These are phyloP conservation scores for Alternaria ventricosa DNA, from an alignment of 2,329 filamentous ascomycete genomes.

Conservation along the genomic window DNA sequence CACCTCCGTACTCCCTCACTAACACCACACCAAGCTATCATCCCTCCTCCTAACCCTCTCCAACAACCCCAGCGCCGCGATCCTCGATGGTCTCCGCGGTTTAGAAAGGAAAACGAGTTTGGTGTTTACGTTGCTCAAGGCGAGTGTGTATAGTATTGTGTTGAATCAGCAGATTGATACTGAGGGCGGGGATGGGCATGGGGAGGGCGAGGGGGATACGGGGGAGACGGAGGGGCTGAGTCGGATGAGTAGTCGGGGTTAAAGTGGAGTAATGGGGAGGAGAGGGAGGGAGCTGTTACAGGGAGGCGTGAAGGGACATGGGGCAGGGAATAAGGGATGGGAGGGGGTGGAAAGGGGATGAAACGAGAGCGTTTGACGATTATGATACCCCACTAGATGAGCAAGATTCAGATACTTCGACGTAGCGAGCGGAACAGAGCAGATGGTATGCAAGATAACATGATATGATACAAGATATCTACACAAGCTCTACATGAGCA, in stretches of 20 bases:
- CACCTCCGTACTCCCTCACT: background rate
- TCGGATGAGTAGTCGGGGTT: background rate
- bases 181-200: constrained; percentile 13
- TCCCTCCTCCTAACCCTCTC: constrained; percentile 72
- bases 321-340: too few species aligned
- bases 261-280: background rate
- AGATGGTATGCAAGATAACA: background rate
- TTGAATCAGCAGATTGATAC: constrained; percentile 79
- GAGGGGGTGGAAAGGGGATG: constrained; percentile 14
- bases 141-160: constrained; percentile 98
- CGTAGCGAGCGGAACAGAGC: accelerated
- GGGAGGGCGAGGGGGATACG: background rate
- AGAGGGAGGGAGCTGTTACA: background rate
- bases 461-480: constrained; percentile 7
- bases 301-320: constrained; percentile 1
- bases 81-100: constrained; percentile 83
- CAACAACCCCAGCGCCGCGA: constrained; percentile 69
- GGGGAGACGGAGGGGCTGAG: background rate
- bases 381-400: constrained; percentile 6
- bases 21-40: constrained; percentile 50
- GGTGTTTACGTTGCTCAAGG: constrained; percentile 95
- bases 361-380: background rate
- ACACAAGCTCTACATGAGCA: background rate
- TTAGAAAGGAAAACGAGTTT: constrained; percentile 93
- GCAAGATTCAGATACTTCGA: background rate